Conservation (phyloP, 1,139 yeast species). For the Blastobotrys elegans region DNA sequence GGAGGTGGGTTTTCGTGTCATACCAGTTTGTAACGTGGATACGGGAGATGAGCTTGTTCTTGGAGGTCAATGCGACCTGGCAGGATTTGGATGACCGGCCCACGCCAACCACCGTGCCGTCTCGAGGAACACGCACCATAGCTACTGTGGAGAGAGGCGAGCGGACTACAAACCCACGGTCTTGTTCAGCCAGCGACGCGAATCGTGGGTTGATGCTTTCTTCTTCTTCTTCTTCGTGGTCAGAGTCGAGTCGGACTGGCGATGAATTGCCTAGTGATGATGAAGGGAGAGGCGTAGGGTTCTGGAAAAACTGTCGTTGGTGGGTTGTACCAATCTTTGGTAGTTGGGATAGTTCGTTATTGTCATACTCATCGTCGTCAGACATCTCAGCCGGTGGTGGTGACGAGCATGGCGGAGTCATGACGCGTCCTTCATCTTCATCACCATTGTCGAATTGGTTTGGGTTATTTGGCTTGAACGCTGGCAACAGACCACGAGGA, state of each 20-base stretch:
- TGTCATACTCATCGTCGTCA: conserved; percentile 4
- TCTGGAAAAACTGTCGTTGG: conserved; percentile 14
- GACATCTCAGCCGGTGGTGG: conserved; percentile 1
- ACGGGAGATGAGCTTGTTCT: conserved; percentile 62
- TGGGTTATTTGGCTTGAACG: conserved; percentile 18
- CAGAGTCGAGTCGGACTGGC: neutral
- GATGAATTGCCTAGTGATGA: conserved; percentile 14
- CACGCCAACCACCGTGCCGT: conserved; percentile 37
- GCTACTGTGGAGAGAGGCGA: conserved; percentile 33
- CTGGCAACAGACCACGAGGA: conserved; percentile 21
- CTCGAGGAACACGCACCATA: conserved; percentile 30
- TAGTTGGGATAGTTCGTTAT: conserved; percentile 1
- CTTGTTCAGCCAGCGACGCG: conserved; percentile 20
- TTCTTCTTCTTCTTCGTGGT: conserved; percentile 11
- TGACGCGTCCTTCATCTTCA: conserved; percentile 2
- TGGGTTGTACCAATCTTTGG: conserved; percentile 7
- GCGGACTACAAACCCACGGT: conserved; percentile 22
- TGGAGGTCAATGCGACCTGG: conserved; percentile 50
- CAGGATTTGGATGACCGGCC: conserved; percentile 67
- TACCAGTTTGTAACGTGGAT: conserved; percentile 49
- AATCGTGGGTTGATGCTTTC: conserved; percentile 5
- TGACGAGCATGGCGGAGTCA: conserved; percentile 12
- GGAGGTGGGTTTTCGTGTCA: conserved; percentile 25
- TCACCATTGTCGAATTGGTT: conserved; percentile 2
- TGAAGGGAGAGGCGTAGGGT: conserved; percentile 31